Percentiles rank a stretch among this genome's conserved stretches.
phyloP scores from a whole-genome alignment of 257 asterid genomes.

The Nyctanthes arbortristis region DNA sequence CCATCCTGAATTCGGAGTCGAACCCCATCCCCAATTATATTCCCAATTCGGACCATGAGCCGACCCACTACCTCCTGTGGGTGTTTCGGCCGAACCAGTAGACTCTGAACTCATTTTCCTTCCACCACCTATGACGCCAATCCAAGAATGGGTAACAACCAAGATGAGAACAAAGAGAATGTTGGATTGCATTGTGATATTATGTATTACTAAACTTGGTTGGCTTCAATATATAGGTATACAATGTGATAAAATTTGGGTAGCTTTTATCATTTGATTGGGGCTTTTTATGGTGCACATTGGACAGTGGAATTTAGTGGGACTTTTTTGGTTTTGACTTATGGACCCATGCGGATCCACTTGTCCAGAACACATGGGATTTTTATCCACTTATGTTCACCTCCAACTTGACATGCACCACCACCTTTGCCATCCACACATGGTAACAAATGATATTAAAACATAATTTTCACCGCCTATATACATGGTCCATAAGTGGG shows the following conservation, averaged over 20 bases:
- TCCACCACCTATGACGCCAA: conserved; percentile 14
- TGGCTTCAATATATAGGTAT: not conserved
- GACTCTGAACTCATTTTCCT: conserved; percentile 15
- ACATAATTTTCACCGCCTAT: conserved; percentile 24
- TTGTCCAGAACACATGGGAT: conserved; percentile 16
- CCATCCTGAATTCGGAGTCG: conserved; percentile 54
- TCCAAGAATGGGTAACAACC: conserved; percentile 15
- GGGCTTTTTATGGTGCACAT: conserved; percentile 26
- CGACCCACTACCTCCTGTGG: conserved; percentile 43
- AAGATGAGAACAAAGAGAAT: conserved; percentile 31
- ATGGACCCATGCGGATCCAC: conserved; percentile 29
- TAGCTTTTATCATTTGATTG: conserved; percentile 23
- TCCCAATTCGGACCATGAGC: conserved; percentile 49
- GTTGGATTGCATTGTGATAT: conserved; percentile 22
- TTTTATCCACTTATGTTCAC: conserved; percentile 26
- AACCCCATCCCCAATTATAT: conserved; percentile 54
- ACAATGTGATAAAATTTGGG: conserved; percentile 1
- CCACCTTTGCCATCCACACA: conserved; percentile 28
- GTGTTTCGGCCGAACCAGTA: conserved; percentile 15
- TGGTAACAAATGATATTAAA: conserved; percentile 21
- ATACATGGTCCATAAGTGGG: conserved; percentile 24
- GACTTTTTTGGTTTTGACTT: conserved; percentile 23
- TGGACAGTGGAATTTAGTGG: conserved; percentile 12
- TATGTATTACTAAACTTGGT: not conserved
- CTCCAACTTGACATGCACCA: conserved; percentile 44